A percentile compares a stretch with the other conserved stretches of the same genome.
Conservation (phyloP, 2,329 filamentous ascomycete species). For the Xylaria polymorpha region DNA sequence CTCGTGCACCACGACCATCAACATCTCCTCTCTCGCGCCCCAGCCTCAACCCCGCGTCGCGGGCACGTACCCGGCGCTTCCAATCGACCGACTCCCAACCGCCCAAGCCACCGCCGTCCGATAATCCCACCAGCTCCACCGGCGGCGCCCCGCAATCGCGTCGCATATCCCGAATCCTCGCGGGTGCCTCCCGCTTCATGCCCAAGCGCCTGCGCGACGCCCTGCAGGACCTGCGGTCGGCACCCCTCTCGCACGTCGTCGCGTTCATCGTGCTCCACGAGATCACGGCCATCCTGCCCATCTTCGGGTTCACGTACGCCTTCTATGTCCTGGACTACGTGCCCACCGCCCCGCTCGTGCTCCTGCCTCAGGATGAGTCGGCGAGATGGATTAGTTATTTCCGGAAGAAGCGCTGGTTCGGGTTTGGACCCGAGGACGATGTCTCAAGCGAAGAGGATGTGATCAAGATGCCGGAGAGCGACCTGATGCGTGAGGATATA, state of each 20-base stretch:
- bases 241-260: constrained; percentile 83
- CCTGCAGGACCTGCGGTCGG: constrained; percentile 75
- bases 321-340: constrained; percentile 86
- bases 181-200: constrained; percentile 57
- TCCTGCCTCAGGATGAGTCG: constrained; percentile 70
- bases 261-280: constrained; percentile 94
- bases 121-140: neutral
- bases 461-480: constrained; percentile 44
- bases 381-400: constrained; percentile 82
- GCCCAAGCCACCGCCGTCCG: neutral
- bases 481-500: constrained; percentile 42
- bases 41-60: constrained; percentile 8
- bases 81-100: constrained; percentile 40
- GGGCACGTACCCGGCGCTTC: constrained; percentile 34
- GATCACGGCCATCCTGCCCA: constrained; percentile 84
- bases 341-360: constrained; percentile 66
- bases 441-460: constrained; percentile 42
- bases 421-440: constrained; percentile 58
- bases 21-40: neutral
- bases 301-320: constrained; percentile 76
- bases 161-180: constrained; percentile 60
- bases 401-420: constrained; percentile 83
- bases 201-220: constrained; percentile 76
- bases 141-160: constrained; percentile 39
- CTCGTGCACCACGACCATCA: constrained; percentile 7